Evolutionary conservation across 805 yeast species (phyloP), one percentile per base, ranked within the genome.

Genomic region (Metschnikowia similis): DNA sequence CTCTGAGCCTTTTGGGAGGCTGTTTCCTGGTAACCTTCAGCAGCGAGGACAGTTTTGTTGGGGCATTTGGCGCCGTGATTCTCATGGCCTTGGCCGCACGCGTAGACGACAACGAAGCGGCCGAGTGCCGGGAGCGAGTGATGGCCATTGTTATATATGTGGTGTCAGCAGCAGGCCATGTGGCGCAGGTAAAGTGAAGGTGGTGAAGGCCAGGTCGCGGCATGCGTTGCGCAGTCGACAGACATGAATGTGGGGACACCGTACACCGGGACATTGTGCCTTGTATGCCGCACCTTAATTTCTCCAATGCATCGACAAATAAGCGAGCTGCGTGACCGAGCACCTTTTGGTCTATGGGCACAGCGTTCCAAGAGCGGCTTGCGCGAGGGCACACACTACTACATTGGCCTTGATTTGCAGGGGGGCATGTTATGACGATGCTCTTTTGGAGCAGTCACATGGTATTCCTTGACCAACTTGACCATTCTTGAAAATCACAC

Each of bases 1-100:
- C 41, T 32, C 49, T 52, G 8, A 42, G 7, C n/a, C 13, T 45
- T 47, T 30, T 35, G 34, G 37, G 34, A 10, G 35, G 40, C 34
- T 28, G 8, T 28, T 35, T 14, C 40, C 35, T 35, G 40, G 40
- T 17, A 14, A 44, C 46, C 31, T 42, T 42, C 31, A 31, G 26
- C 8, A 31, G 5, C n/a, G 34, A 13, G 11, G 8, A 26, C 26
- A 26, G 14, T 11, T 10, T 8, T 30, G 21, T 6, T 21, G 21
- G 5, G 21, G 21, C 21, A 21, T 11, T 41, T 26, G 35, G 17
- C 16, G 29, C 8, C 21, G 46, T 1, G 28, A 6, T n/a, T 27
- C 32, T 21, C 8, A 13, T 28, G 16, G 40, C 27, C 6, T 21
- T 37, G 6, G 16, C 29, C 8, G 28, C 14, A 21, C 4, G 21